Evolutionary conservation across 2,329 filamentous ascomycete genomes (phyloP), one percentile per base, ranked within the genome.

Genomic region (Beauveria medogensis): DNA sequence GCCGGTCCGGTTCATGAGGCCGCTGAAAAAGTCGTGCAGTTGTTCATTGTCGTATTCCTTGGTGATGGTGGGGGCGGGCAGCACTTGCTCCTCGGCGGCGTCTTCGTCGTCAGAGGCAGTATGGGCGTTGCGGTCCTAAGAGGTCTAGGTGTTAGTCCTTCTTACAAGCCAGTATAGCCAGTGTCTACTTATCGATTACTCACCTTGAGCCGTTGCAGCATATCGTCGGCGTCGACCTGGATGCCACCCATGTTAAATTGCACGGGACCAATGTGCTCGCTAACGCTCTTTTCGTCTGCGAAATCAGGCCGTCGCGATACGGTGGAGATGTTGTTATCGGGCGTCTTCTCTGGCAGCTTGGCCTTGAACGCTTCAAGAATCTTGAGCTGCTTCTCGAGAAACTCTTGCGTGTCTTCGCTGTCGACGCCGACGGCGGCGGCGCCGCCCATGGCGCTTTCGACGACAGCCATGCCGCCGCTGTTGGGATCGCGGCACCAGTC

Each of bases 211-310:
- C 89, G 85, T 73, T 92, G 89, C 62, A 96, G 77, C 89, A 95
- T 94, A 69, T 96, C 92, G 70, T 96, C 92, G 9, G 92, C 92
- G 74, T 97, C 92, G 34, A 96, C 90, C 71, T 96, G 92, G 64
- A 99, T 75, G 58, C 94, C 94, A 47, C 94, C 94, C 82, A 99
- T 94, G 72, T 99, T 99, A 77, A 97, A 97, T 70, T 96, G 92
- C 65, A 97, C 92, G 0, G 92, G 92, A 0, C 92, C 92, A 69
- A 96, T 96, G 68, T 96, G 92, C 69, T 93, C 90, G 67, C 86
- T 87, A 59, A 83, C 78, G 64, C 75, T 78, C 64, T 77, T 80
- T 64, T 77, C 74, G 16, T 74, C 73, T n/a, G 71, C 66, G 48
- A 75, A 64, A 68, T 74, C 73, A 6, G 67, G 53, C n/a, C 67